phyloP scores from a whole-genome alignment of 768 basidiomycete genomes.

The Crucibulum laeve region DNA sequence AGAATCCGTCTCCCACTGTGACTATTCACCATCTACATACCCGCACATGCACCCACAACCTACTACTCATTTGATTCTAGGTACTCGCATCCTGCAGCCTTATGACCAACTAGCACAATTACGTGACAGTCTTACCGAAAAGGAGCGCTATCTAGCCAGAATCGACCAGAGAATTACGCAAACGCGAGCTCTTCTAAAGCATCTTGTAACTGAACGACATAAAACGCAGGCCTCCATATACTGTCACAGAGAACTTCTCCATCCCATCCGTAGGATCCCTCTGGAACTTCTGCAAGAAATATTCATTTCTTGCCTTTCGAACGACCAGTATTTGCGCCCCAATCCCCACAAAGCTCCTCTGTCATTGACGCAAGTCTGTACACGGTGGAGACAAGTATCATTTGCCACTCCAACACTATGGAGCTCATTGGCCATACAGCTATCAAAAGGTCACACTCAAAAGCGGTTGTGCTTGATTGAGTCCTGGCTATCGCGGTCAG shows the following conservation, averaged over 20 bases:
- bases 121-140: no score
- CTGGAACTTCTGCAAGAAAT: constrained; percentile 18
- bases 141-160: no score
- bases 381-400: constrained; percentile 14
- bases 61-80: no score
- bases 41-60: no score
- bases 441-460: constrained; percentile 8
- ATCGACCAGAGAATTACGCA: no score
- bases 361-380: constrained; percentile 17
- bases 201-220: neutral
- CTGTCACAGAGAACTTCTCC: neutral
- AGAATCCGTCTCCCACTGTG: no score
- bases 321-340: constrained; percentile 11
- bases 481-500: constrained; percentile 15
- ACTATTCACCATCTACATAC: no score
- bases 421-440: constrained; percentile 13
- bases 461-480: constrained; percentile 12
- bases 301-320: constrained; percentile 14
- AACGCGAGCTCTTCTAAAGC: neutral
- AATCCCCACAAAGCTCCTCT: constrained; percentile 12
- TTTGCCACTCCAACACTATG: constrained; percentile 16
- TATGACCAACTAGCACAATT: no score
- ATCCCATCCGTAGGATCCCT: constrained; percentile 13
- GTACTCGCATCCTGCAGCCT: no score
- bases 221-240: neutral